Evolutionary conservation across 441 rosid species (phyloP), one percentile per base, ranked within the genome.

Genomic region (Gossypium aridum): DNA sequence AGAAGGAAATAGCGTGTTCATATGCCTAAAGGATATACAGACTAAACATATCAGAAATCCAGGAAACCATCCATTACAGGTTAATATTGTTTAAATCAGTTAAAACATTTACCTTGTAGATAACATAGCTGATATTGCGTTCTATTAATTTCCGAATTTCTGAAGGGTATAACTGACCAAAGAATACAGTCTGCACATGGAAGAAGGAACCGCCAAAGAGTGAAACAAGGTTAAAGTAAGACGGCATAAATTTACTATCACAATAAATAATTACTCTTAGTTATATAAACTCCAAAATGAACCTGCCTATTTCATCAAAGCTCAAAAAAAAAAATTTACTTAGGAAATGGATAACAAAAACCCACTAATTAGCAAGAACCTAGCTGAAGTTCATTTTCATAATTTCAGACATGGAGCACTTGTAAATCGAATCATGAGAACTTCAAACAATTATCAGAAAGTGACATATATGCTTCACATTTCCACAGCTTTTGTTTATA

Each of bases 91-190:
- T 56, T 69, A 43, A 74, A 76, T 39, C 34, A 68, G 28, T 54
- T 65, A 75, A 67, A 83, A 64, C 53, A 77, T 70, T 78, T 83
- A 96, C 99, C 99, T 96, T 96, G 84, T 96, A 96, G 70, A 92
- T 87, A 83, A 92, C 89, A 88, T 96, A 93, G 80, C 93, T 93
- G 81, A 89, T 78, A 76, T 93, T 93, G 20, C 94, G 91, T 81
- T 93, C 98, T 82, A 87, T 85, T 80, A 96, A 78, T 83, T 91
- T 96, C 72, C 87, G 85, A 56, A 89, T 84, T 87, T 96, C 99
- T 72, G 93, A 82, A 57, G 91, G 83, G 79, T 93, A 87, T 75
- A 96, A 82, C 80, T 91, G 90, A 59, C 82, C 88, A 79, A 96
- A 93, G 84, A 96, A 96, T 78, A 93, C 72, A 83, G 89, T 88